Evolutionary conservation across 2,329 filamentous ascomycete genomes (phyloP), one percentile per base, ranked within the genome.

Genomic region (Ploettnerulaceae sp.): DNA sequence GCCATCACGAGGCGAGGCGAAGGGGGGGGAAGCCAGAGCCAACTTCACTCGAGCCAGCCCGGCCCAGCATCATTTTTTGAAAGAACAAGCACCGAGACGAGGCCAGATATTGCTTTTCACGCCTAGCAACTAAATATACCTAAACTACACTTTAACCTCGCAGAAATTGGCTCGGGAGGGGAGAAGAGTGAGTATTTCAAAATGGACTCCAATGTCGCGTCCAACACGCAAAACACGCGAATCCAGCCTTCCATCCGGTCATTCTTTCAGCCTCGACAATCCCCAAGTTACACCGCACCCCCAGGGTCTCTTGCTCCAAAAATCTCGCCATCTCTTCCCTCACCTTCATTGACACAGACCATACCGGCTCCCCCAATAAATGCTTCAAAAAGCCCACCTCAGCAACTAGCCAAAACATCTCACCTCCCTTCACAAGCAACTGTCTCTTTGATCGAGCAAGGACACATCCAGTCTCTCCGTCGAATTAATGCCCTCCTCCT

Each of bases 401-500:
- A 37, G 14, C n/a, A 20, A 25, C 22, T 41, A 47, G 40, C n/a
- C 48, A 31, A 54, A 33, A 44, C 56, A 43, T 44, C 62, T 35
- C 51, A 63, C 54, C 65, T 61, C 21, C 68, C 58, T 35, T 61
- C 60, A 40, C 69, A 76, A 61, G 77, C 77, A 15, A 64, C 66
- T 48, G 77, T 84, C 59, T 71, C 73, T 5, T 67, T 69, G 43
- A 66, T 82, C 42, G 65, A 68, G 1, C 64, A 69, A 34, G 59
- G 67, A 35, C 77, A 84, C 64, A 65, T 83, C 47, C 67, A 75
- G 47, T 71, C 77, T 34, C 70, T 85, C 5, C 77, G 77, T 29
- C 76, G 80, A 57, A 81, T 85, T 64, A 83, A 82, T 64, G 68
- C 76, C 34, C 73, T 84, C 40, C 73, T 84, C 42, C 76, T 85